These are phyloP conservation scores for Capillidium heterosporum DNA, from an alignment of 371 early-diverging fungal species.

Conservation along the genomic window DNA sequence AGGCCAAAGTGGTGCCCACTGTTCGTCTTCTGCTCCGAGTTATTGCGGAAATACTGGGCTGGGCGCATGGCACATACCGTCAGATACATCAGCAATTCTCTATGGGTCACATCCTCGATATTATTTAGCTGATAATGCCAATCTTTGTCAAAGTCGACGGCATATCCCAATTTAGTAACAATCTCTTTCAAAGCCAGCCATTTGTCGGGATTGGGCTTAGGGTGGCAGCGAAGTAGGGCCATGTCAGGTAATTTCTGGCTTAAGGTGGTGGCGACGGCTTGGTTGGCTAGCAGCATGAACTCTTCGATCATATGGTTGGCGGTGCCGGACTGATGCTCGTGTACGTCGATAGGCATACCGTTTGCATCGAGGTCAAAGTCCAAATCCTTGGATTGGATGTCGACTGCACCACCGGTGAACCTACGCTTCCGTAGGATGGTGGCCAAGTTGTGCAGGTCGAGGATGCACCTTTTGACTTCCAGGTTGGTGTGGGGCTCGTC, in stretches of 20 bases:
- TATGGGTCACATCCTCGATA: neutral
- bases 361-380: slow-evolving; percentile 59
- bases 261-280: slow-evolving; percentile 87
- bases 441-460: slow-evolving; percentile 27
- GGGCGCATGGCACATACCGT: slow-evolving; percentile 79
- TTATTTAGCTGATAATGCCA: neutral
- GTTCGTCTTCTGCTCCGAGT: slow-evolving; percentile 14
- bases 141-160: neutral
- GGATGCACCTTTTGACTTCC: neutral
- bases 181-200: neutral
- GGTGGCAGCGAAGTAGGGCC: slow-evolving; percentile 83
- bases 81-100: neutral
- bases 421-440: slow-evolving; percentile 63
- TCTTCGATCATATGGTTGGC: slow-evolving; percentile 97
- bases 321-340: slow-evolving; percentile 80
- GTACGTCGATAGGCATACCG: slow-evolving; percentile 73
- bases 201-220: slow-evolving; percentile 30
- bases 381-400: slow-evolving; percentile 73
- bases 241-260: slow-evolving; percentile 64
- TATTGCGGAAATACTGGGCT: slow-evolving; percentile 60
- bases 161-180: neutral
- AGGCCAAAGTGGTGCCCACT: slow-evolving; percentile 59
- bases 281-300: slow-evolving; percentile 98
- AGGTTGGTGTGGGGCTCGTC: neutral
- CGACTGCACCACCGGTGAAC: slow-evolving; percentile 62